These are phyloP conservation scores for Diatrype stigma DNA, from an alignment of 2,329 filamentous ascomycete genomes.

Conservation along the genomic window DNA sequence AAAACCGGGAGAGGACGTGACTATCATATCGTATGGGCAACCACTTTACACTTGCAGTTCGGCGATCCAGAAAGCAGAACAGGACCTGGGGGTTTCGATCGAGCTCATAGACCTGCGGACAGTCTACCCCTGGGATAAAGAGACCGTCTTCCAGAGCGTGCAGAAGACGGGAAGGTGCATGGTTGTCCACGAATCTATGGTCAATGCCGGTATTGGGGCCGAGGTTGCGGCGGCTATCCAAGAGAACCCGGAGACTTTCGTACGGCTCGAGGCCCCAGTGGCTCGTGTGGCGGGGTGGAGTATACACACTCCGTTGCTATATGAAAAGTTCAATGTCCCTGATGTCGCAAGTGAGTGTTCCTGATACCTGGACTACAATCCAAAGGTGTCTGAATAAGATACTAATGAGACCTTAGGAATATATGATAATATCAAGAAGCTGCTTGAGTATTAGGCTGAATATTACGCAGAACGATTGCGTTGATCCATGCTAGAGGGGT, in stretches of 20 bases:
- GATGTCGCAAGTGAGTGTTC: conserved; percentile 75
- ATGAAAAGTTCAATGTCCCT: conserved; percentile 76
- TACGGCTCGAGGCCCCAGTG: conserved; percentile 80
- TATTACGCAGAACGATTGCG: not conserved
- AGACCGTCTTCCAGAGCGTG: conserved; percentile 76
- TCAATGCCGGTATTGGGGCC: conserved; percentile 83
- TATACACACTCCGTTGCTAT: conserved; percentile 74
- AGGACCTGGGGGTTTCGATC: conserved; percentile 71
- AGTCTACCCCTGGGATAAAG: conserved; percentile 86
- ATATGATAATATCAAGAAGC: conserved; percentile 66
- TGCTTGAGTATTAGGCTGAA: conserved; percentile 54
- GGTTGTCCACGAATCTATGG: conserved; percentile 89
- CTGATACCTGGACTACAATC: conserved; percentile 1
- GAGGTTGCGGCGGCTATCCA: conserved; percentile 87
- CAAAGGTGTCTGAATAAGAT: not conserved
- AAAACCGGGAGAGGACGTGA: conserved; percentile 75
- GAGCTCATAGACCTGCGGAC: conserved; percentile 87
- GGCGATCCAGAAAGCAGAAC: conserved; percentile 69
- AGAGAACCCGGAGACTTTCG: conserved; percentile 69
- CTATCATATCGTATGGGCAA: conserved; percentile 83
- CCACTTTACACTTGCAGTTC: conserved; percentile 79
- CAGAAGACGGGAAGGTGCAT: conserved; percentile 81
- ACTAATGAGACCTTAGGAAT: conserved; percentile 49
- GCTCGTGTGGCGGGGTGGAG: conserved; percentile 85
- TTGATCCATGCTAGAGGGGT: not conserved